Conservation (phyloP, 192 early-diverging fungal genomes). For the Mortierella claussenii region DNA sequence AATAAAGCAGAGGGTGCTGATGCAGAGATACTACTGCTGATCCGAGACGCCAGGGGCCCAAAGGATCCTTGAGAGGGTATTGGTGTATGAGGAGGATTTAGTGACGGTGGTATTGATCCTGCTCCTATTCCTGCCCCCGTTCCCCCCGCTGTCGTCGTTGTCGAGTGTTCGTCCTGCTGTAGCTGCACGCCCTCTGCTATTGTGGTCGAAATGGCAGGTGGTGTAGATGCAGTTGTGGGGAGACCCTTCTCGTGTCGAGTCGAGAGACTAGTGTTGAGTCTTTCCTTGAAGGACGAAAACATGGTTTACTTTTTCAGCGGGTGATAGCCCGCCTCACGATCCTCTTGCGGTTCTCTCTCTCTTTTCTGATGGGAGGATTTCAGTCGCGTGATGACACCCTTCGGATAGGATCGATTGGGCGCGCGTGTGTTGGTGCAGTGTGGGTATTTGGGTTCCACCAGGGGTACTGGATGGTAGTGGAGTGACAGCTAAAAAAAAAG, state of each 20-base stretch:
- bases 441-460: no score
- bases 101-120: background rate
- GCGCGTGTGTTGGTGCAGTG: no score
- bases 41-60: conserved; percentile 23
- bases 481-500: no score
- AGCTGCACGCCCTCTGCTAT: background rate
- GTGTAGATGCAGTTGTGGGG: background rate
- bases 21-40: conserved; percentile 19
- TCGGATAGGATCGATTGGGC: no score
- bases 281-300: conserved; percentile 48
- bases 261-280: conserved; percentile 38
- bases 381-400: no score
- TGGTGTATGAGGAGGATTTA: conserved; percentile 16
- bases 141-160: no score
- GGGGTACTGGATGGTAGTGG: no score
- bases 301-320: no score
- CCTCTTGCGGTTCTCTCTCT: no score
- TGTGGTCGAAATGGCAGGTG: background rate
- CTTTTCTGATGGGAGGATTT: no score
- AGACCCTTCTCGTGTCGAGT: conserved; percentile 25
- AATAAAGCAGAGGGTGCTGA: conserved; percentile 16
- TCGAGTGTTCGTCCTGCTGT: background rate
- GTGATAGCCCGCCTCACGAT: no score
- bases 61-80: conserved; percentile 14
- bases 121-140: no score